Evolutionary conservation across 495 filamentous ascomycete species (phyloP), one percentile per base, ranked within the genome.

Genomic region (Hypoxylon subgilvum): DNA sequence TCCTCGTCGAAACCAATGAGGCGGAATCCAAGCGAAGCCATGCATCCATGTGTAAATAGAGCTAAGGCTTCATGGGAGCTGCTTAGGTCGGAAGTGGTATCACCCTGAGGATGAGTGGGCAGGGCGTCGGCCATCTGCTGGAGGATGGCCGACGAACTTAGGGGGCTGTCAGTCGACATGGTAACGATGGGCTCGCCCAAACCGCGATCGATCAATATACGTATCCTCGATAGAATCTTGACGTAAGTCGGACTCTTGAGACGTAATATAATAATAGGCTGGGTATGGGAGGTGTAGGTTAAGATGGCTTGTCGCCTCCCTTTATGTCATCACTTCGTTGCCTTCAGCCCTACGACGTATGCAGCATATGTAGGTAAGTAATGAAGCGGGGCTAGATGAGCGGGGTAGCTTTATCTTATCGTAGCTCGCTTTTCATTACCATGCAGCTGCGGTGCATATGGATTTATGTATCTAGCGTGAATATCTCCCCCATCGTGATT

Each of bases 1-100:
- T 93, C 90, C 70, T 97, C 91, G 13, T 86, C 80, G 14, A 96
- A 87, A 1, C 92, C 92, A 16, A 92, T 70, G 6, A 97, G 77
- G 38, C 89, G 81, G 71, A 97, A 97, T 38, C 85, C 90, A 7
- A 93, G 83, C 4, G 86, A 84, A 21, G 80, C 62, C 87, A 97
- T 89, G 66, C 86, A 89, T 21, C 90, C 90, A 70, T 98, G 93
- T 32, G 84, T 78, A 61, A 94, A 86, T 31, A 97, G 82, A 7
- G 91, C 91, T 54, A 96, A 74, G 34, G 89, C 91, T 74, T 97
- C 95, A 71, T 88, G 88, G 1, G 89, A 79, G 65, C 83, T 88
- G 60, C 86, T 88, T 49, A 97, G 74, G 53, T 86, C 80, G 9
- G 80, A 82, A 4, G 81, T 69, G 67, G 81, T 67, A 71, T 76